Percentiles rank a stretch among this genome's conserved stretches.
Evolutionary conservation across 352 stramenopile genomes (phyloP).

Genomic region (Thalassiosira pacifica): DNA sequence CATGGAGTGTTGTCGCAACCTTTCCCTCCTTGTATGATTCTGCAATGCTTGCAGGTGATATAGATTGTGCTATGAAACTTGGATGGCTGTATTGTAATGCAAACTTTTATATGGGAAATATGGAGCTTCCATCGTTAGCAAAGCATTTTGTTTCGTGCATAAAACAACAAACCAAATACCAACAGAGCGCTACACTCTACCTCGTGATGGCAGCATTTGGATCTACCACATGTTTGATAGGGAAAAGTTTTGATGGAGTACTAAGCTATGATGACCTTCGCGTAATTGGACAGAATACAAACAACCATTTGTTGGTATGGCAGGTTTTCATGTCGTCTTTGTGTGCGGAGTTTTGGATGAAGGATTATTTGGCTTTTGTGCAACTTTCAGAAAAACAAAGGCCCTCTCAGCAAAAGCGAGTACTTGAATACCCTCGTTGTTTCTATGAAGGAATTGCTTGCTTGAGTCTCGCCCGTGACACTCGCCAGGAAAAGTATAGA

Average conservation of each 20-base stretch:
- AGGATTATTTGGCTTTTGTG: background rate
- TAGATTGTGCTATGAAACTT: conserved; percentile 23
- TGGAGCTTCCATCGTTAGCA: background rate
- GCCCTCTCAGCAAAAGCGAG: background rate
- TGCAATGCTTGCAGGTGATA: conserved; percentile 32
- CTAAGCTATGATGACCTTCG: conserved; percentile 12
- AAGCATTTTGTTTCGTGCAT: conserved; percentile 27
- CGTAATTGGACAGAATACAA: conserved; percentile 5
- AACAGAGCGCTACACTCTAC: conserved; percentile 19
- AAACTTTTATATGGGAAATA: conserved; percentile 1
- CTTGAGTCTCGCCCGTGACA: conserved; percentile 8
- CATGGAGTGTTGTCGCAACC: background rate
- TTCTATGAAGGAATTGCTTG: conserved; percentile 25
- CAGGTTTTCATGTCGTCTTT: background rate
- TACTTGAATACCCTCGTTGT: background rate
- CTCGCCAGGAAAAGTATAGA: conserved; percentile 7
- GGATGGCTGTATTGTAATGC: conserved; percentile 1
- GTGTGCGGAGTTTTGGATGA: conserved; percentile 2
- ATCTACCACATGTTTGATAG: background rate
- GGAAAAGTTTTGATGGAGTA: background rate
- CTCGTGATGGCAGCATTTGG: conserved; percentile 18
- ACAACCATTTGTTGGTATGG: background rate
- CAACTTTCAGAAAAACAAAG: background rate
- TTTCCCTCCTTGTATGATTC: conserved; percentile 25
- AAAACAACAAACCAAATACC: conserved; percentile 14